Base-by-base conservation (phyloP, 495 filamentous ascomycete genomes). In the Tuber brumale region DNA sequence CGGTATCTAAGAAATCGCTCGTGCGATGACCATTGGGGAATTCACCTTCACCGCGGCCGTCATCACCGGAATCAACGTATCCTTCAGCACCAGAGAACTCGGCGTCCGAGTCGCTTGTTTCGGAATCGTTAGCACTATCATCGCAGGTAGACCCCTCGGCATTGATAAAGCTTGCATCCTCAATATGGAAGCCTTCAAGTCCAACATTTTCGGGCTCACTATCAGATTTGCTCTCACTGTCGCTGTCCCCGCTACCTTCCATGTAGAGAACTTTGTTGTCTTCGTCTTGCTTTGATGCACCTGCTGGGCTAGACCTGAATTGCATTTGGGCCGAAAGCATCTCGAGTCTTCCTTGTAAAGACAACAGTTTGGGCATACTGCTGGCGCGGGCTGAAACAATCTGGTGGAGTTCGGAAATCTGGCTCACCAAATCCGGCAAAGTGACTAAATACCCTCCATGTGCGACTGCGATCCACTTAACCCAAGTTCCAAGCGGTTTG, bases 381-480 rank as follows among this genome's bases (percentile, higher is more conserved):
- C 89, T 89, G 23, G 94, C 92, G 31, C 95, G 89, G 83, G 95
- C 92, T 74, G 94, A 91, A 79, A 97, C 89, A 37, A 97, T 94
- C 75, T 90, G 89, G 83, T 92, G 90, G 12, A 99, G 88, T 41
- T 91, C 91, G 31, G 88, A 85, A 70, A 99, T 87, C 79, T 91
- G 89, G 80, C 90, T 90, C 79, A 95, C 88, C 23, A 95, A 84
- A 57, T 94, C 90, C 0, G 92, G 90, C 80, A 96, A 92, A 18
- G 90, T 90, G 39, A 94, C 93, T 48, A 99, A 86, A 72, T 94
- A 94, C 76, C 95, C 95, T 77, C 95, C 95, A 84, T 99, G 95
- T 12, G 94, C 91, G 31, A 97, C 89, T n/a, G 97, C 87, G 1
- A 93, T 95, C 93, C 94, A 97, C 84, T 97, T 93, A 69, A 97